Conservation (phyloP, 768 basidiomycete genomes). For the Tylopilus balloui region DNA sequence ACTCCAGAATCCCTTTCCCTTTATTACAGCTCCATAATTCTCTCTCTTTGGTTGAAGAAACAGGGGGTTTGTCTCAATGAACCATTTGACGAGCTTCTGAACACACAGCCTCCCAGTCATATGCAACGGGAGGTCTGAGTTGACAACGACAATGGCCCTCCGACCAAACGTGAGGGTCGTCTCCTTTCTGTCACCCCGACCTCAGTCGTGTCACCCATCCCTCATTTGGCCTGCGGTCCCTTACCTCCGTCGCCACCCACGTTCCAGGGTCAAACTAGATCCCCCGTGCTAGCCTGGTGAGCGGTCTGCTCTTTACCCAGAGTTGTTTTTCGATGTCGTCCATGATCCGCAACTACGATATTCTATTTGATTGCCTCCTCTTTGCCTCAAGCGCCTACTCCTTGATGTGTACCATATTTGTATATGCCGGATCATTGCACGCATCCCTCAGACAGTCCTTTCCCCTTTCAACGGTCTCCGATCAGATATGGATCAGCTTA, state of each 20-base stretch:
- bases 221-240: conserved; percentile 8
- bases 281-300: conserved; percentile 32
- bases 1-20: conserved; percentile 15
- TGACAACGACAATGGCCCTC: conserved; percentile 16
- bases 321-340: not conserved
- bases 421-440: conserved; percentile 8
- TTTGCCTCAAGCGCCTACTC: not conserved
- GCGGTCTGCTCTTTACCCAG: not conserved
- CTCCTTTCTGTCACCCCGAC: conserved; percentile 14
- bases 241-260: conserved; percentile 13
- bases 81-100: conserved; percentile 6
- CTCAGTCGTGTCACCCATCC: conserved; percentile 10
- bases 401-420: conserved; percentile 7
- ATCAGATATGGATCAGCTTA: not conserved
- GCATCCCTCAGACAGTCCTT: not conserved
- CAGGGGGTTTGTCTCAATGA: conserved; percentile 4
- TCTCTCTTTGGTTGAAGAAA: conserved; percentile 23
- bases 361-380: conserved; percentile 2
- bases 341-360: conserved; percentile 1
- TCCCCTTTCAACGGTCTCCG: not conserved
- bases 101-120: conserved; percentile 9
- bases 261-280: conserved; percentile 27
- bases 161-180: conserved; percentile 27
- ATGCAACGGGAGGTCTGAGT: conserved; percentile 7
- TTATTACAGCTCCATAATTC: conserved; percentile 31